Base-by-base conservation (phyloP, 108 stramenopile genomes). In the Pseudonitzschia multiseries region DNA sequence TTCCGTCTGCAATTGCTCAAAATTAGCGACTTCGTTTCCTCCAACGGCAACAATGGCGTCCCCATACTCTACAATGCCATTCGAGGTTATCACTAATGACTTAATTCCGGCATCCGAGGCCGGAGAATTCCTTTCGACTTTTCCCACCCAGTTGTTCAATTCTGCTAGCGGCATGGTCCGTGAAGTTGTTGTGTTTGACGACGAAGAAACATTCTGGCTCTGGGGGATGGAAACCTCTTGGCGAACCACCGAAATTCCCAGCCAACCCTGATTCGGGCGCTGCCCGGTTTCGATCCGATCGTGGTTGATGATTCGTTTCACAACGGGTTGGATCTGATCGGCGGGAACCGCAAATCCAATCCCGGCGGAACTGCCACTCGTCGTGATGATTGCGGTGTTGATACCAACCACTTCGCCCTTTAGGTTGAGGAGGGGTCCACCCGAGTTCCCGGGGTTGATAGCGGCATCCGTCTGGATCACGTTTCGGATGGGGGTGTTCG, bases 401-500 rank as follows among this genome's bases (percentile, higher is more conserved):
- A 97, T 93, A 46, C 97, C 97, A 27, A 96, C 83, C 13, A 96
- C 85, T 69, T 88, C 71, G 8, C 97, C 97, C 26, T 72, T 74
- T 13, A 86, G 70, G 65, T 96, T 89, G 53, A 97, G 74, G 2
- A 96, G 80, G 4, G 97, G 96, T 0, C 97, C 97, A 53, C 97
- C 97, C n/a, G 81, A 83, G 69, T 95, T 97, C 26, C 93, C 97
- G 31, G 97, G 97, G 70, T 97, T 97, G 63, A 97, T 97, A 57
- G 95, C 90, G 12, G 93, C 92, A 79, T 97, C 97, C 8, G 93
- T 97, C 74, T 96, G 93, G 54, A 94, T 86, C 68, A 90, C 91
- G 56, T 84, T 83, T 43, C 82, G 90, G 61, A 97, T 96, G 48
- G 81, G 75, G 8, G 84, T 83, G 56, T 87, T 86, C n/a, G 81